Evolutionary conservation across 495 filamentous ascomycete genomes (phyloP).

Genomic region (Xylaria nigripes): DNA sequence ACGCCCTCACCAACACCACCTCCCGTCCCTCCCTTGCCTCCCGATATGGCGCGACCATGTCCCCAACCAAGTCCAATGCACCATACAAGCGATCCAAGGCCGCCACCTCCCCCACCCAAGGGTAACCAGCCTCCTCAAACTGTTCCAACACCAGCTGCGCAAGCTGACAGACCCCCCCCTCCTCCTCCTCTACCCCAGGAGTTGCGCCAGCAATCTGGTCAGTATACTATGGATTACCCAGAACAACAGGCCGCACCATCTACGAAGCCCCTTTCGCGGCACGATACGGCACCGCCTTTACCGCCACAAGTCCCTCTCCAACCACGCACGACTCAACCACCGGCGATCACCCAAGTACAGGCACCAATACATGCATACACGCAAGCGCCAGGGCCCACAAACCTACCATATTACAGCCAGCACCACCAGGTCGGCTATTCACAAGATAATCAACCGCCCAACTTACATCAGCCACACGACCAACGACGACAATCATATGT

Average conservation of each 20-base stretch:
- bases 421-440: constrained; percentile 24
- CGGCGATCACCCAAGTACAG: constrained; percentile 2
- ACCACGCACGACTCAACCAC: constrained; percentile 10
- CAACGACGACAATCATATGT: constrained; percentile 14
- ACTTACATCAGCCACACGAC: constrained; percentile 18
- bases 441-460: constrained; percentile 13
- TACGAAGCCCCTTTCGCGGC: constrained; percentile 28
- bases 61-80: constrained; percentile 17
- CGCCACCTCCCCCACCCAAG: constrained; percentile 40
- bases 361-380: constrained; percentile 13
- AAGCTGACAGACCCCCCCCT: constrained; percentile 23
- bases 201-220: constrained; percentile 19
- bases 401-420: constrained; percentile 26
- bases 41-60: constrained; percentile 40
- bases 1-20: constrained; percentile 48
- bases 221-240: constrained; percentile 18
- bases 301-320: constrained; percentile 25
- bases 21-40: constrained; percentile 62
- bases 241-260: constrained; percentile 20
- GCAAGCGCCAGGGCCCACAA: constrained; percentile 18
- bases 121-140: constrained; percentile 25
- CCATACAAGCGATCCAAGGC: constrained; percentile 16
- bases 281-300: constrained; percentile 36
- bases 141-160: constrained; percentile 11
- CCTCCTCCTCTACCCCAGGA: constrained; percentile 30